These are phyloP conservation scores for Daldinia eschscholtzii DNA, from an alignment of 2,329 filamentous ascomycete genomes.

Conservation along the genomic window DNA sequence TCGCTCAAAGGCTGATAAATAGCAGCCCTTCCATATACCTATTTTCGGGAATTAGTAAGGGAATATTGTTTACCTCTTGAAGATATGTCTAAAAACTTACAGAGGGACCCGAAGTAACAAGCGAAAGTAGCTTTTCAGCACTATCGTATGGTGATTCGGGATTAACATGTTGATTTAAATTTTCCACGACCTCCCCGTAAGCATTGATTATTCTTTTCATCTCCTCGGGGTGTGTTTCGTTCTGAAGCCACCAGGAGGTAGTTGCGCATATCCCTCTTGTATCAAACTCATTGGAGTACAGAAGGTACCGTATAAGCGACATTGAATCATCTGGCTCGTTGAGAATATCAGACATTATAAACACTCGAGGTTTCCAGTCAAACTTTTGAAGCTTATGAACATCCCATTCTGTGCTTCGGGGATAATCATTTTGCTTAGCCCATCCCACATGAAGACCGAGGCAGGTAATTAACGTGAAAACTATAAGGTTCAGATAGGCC, in stretches of 20 bases:
- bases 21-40: neutral
- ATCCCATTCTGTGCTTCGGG: neutral
- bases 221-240: neutral
- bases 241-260: neutral
- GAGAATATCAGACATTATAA: slow-evolving; percentile 21
- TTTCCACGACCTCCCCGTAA: neutral
- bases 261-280: slow-evolving; percentile 2
- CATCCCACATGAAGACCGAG: neutral
- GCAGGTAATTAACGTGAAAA: neutral
- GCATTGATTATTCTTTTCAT: neutral
- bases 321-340: slow-evolving; percentile 29
- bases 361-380: slow-evolving; percentile 20
- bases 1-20: slow-evolving; percentile 9
- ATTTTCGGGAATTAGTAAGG: neutral
- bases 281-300: neutral
- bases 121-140: neutral
- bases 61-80: neutral
- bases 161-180: neutral
- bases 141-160: neutral
- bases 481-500: neutral
- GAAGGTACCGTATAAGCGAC: slow-evolving; percentile 10
- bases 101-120: neutral
- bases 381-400: slow-evolving; percentile 18
- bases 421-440: neutral
- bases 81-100: neutral